Evolutionary conservation across 768 basidiomycete genomes (phyloP), one percentile per base, ranked within the genome.

Genomic region (Panaeolus papilionaceus): DNA sequence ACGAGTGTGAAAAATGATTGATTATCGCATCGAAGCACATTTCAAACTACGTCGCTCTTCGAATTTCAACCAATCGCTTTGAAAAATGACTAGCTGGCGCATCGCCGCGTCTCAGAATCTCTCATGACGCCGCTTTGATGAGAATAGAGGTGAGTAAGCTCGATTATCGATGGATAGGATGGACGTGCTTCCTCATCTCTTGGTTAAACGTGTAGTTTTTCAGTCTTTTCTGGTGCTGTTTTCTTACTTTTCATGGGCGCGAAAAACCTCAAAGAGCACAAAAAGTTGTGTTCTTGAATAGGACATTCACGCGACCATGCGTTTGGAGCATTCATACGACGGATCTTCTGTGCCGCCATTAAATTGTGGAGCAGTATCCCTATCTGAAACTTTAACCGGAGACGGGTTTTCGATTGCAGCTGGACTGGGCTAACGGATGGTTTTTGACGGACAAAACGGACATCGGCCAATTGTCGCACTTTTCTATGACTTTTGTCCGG

Each of bases 1-100:
- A 58, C 16, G 23, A 37, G 33, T 58, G 54, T 58, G 54, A 58
- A 58, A 47, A 51, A 7, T 10, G 49, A 14, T 10, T 51, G 37
- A 28, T 58, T 58, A 58, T 58, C 54, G 8, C 54, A 14, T 33
- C 26, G 54, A 58, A 58, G 54, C 54, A 58, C 26, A 37, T 58
- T 58, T 58, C 54, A 58, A 58, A 7, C 54, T 33, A 58, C 26
- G 28, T n/a, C 54, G 54, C 28, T 33, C 26, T n/a, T 58, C 54
- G 26, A 7, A 33, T 33, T 33, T 33, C n/a, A 28, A 14, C 26
- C 28, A 37, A 58, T 58, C 33, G 16, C 28, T 16, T 20, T 20
- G 47, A 7, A 16, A 6, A 58, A 16, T 14, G 3, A 4, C 3
- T 58, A 33, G 54, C 26, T 58, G 4, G 54, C 28, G 6, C 14